Conservation (phyloP, 2,329 filamentous ascomycete species). For the Neonectria coccinea region DNA sequence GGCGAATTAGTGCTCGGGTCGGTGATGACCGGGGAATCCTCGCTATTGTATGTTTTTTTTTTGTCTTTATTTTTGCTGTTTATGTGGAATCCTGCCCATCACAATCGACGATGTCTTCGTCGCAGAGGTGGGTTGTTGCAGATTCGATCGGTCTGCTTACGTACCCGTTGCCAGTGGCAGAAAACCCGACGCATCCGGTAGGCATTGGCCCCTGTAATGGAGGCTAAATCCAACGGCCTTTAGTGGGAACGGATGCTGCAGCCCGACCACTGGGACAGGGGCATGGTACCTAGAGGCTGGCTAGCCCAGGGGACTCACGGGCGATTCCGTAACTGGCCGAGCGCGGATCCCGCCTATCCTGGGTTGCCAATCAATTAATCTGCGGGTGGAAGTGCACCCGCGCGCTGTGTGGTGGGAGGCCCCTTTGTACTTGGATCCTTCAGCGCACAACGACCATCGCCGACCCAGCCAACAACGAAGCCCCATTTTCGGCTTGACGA, state of each 20-base stretch:
- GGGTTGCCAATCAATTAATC: conserved; percentile 19
- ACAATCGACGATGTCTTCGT: too few relatives aligned
- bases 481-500: not conserved
- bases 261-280: not conserved
- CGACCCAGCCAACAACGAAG: not conserved
- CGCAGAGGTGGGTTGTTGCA: too few relatives aligned
- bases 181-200: not conserved
- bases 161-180: not conserved
- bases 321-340: conserved; percentile 1
- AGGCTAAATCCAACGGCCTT: not conserved
- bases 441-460: conserved; percentile 2
- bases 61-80: too few relatives aligned
- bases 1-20: too few relatives aligned
- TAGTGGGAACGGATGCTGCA: not conserved
- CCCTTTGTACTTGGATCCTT: conserved; percentile 15
- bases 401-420: conserved; percentile 5
- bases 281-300: not conserved
- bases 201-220: not conserved
- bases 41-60: too few relatives aligned
- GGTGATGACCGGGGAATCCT: too few relatives aligned
- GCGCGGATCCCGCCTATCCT: conserved; percentile 7
- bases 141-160: too few relatives aligned
- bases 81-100: too few relatives aligned
- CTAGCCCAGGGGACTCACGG: not conserved
- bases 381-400: conserved; percentile 5